Evolutionary conservation across 768 basidiomycete genomes (phyloP).

Genomic region (Agaricus bisporus): DNA sequence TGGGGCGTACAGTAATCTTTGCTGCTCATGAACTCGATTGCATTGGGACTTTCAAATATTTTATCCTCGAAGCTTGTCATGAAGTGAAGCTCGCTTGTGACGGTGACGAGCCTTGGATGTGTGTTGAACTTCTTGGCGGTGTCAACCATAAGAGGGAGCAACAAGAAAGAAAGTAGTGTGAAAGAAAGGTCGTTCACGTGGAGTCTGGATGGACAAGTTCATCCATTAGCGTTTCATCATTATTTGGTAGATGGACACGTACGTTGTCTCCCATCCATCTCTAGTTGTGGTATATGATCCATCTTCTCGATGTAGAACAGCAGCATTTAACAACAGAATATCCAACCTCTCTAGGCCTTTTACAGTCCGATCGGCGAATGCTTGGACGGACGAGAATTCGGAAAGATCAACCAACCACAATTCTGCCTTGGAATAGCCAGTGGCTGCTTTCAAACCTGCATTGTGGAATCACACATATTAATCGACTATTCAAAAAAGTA

Average conservation of each 20-base stretch:
- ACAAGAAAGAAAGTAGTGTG: conserved; percentile 28
- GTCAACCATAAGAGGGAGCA: conserved; percentile 33
- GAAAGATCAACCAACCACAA: conserved; percentile 32
- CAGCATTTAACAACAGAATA: conserved; percentile 42
- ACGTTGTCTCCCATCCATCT: conserved; percentile 46
- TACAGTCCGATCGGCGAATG: conserved; percentile 27
- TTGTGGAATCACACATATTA: not conserved
- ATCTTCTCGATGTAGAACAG: not conserved
- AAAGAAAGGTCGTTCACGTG: conserved; percentile 40
- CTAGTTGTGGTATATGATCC: conserved; percentile 20
- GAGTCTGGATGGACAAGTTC: conserved; percentile 21
- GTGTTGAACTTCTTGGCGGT: conserved; percentile 23
- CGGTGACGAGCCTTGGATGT: conserved; percentile 28
- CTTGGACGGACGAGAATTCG: conserved; percentile 29
- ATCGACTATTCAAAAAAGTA: not conserved
- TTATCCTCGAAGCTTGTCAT: conserved; percentile 17
- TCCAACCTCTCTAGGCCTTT: conserved; percentile 30
- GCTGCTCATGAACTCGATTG: conserved; percentile 24
- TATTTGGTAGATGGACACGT: conserved; percentile 1
- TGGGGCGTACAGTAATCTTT: conserved; percentile 20
- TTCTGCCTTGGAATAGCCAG: conserved; percentile 28
- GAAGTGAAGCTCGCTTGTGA: conserved; percentile 34
- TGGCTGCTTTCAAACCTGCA: conserved; percentile 21
- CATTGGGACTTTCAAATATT: conserved; percentile 16
- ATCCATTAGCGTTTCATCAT: not conserved